Conservation (phyloP, 805 yeast species). For the Hyphopichia homilentoma region DNA sequence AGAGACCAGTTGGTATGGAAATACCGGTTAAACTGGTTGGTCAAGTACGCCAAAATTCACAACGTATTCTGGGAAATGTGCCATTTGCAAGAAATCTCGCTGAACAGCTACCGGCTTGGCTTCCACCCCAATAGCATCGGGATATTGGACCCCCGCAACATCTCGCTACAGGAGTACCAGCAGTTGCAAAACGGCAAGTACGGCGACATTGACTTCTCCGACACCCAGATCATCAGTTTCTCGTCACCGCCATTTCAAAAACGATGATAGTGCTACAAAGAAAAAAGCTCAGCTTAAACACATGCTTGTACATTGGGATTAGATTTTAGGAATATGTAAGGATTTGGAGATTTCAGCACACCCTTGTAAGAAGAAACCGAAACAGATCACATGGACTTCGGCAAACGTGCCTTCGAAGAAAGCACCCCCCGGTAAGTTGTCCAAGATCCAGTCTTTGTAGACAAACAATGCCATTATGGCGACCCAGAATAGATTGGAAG, state of each 20-base stretch:
- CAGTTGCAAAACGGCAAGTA: conserved; percentile 25
- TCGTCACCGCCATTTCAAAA: conserved; percentile 6
- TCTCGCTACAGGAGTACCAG: conserved; percentile 20
- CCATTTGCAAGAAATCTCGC: conserved; percentile 23
- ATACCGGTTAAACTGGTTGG: conserved; percentile 16
- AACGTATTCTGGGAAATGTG: conserved; percentile 37
- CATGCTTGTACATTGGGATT: conserved; percentile 6
- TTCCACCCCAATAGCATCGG: conserved; percentile 26
- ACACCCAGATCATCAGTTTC: conserved; percentile 15
- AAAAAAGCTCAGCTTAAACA: too few species aligned
- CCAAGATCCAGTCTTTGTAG: conserved; percentile 44
- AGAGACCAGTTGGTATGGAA: conserved; percentile 10
- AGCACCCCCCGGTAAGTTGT: conserved; percentile 64
- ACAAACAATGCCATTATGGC: conserved; percentile 67
- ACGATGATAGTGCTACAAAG: too few species aligned
- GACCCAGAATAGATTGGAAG: conserved; percentile 78
- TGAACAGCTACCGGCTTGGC: conserved; percentile 25
- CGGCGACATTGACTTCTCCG: conserved; percentile 17
- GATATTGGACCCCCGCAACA: conserved; percentile 36
- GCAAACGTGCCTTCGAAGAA: conserved; percentile 49
- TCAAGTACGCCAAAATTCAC: conserved; percentile 24
- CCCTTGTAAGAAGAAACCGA: conserved; percentile 73
- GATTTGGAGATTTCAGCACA: conserved; percentile 90
- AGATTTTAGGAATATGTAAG: conserved; percentile 85
- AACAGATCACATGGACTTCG: conserved; percentile 72